These are phyloP conservation scores for Phytophthora cajani DNA, from an alignment of 352 stramenopile genomes.

Conservation along the genomic window DNA sequence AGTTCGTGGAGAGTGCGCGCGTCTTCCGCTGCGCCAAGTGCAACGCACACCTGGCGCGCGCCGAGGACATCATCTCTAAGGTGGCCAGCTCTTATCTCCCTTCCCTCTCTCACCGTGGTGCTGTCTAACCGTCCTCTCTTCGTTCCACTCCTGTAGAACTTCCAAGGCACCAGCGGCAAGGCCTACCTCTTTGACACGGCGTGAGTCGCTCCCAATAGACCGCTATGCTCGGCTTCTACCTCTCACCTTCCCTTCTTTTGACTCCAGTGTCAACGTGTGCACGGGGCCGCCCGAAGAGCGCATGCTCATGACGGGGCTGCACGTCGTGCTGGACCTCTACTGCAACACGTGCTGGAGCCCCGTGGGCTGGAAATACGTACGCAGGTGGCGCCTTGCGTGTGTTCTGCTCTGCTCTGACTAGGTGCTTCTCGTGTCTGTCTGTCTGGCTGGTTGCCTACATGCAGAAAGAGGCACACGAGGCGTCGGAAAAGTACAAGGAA, in stretches of 20 bases:
- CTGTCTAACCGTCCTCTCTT: background rate
- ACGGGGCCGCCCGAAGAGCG: constrained; percentile 90
- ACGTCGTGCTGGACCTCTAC: constrained; percentile 94
- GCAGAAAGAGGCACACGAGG: constrained; percentile 92
- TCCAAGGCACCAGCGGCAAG: constrained; percentile 85
- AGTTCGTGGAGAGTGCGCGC: constrained; percentile 91
- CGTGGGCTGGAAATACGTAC: constrained; percentile 95
- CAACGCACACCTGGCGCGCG: constrained; percentile 89
- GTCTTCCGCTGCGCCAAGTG: constrained; percentile 93
- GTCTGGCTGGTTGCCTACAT: constrained; percentile 9
- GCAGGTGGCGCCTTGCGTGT: constrained; percentile 1
- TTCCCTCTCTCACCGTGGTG: background rate
- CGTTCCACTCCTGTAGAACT: constrained; percentile 56
- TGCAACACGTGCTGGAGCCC: constrained; percentile 92
- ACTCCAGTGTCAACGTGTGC: constrained; percentile 84
- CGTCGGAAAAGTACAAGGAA: constrained; percentile 96
- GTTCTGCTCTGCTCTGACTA: constrained; percentile 11
- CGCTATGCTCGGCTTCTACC: background rate
- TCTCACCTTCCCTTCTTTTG: constrained; percentile 3
- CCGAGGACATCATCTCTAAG: constrained; percentile 96
- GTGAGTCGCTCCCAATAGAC: constrained; percentile 35
- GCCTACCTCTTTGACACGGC: constrained; percentile 93
- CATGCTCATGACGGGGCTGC: constrained; percentile 94
- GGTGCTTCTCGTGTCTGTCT: background rate
- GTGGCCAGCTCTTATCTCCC: constrained; percentile 33